Base-by-base conservation (phyloP, 108 stramenopile genomes). In the Fragilaria radians region DNA sequence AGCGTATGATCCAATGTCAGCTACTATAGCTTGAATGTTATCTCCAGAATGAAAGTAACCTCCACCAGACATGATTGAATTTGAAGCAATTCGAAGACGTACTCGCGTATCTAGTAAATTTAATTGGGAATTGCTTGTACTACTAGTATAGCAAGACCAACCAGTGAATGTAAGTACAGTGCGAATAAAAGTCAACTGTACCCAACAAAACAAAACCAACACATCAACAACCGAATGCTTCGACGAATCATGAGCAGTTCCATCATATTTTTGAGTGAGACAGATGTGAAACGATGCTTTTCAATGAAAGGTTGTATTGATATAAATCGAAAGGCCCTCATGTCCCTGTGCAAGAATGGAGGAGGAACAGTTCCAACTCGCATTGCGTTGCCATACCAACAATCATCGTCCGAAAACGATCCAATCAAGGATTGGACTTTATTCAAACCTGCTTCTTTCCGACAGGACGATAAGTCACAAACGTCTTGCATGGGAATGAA, bases 1-100 rank as follows among this genome's bases (percentile, higher is more conserved):
- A 46, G 93, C 70, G 65, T 83, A 89, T 0, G 80, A 78, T 11
- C 96, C 96, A 54, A 95, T 64, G 52, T 95, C 96, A 23, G 87
- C 90, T n/a, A 97, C 94, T 52, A 97, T 49, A 1, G 80, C 75
- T 60, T 74, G 48, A 18, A 80, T 55, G 7, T 34, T 32, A 54
- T 74, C 74, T 29, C 71, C 74, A 23, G 48, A 55, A 29, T 48
- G 30, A 66, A 61, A 78, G 36, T 42, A 42, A 11, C 36, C 36
- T 42, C 36, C 36, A 14, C 36, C 36, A 42, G 36, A 42, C 36
- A 42, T 42, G 11, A n/a, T n/a, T n/a, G n/a, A n/a, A n/a, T n/a
- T n/a, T n/a, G n/a, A n/a, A n/a, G n/a, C n/a, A n/a, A n/a, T n/a
- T n/a, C n/a, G n/a, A n/a, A n/a, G n/a, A n/a, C n/a, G n/a, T n/a